Conservation (phyloP, 306 rosid species). For the Pterocarpus macrocarpus region DNA sequence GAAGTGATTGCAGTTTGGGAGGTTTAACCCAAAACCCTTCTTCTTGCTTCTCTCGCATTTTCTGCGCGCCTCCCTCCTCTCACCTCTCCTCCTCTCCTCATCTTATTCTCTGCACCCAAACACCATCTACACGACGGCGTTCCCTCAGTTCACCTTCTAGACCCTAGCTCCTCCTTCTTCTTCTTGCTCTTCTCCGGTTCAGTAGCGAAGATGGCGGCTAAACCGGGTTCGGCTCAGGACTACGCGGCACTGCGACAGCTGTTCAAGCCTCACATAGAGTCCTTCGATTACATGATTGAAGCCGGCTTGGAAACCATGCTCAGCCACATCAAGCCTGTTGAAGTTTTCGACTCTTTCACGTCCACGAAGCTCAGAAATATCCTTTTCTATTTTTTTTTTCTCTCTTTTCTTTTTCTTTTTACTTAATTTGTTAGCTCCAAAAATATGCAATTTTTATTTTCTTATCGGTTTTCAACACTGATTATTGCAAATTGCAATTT, state of each 20-base stretch:
- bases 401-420: neutral
- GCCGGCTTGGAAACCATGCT: slow-evolving; percentile 67
- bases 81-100: too few relatives aligned
- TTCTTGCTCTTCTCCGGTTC: too few relatives aligned
- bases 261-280: slow-evolving; percentile 80
- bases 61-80: too few relatives aligned
- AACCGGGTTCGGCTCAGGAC: slow-evolving; percentile 43
- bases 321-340: slow-evolving; percentile 59
- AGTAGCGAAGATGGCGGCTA: slow-evolving; percentile 49
- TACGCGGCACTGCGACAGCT: slow-evolving; percentile 63
- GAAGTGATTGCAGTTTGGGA: too few relatives aligned
- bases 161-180: too few relatives aligned
- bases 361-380: slow-evolving; percentile 72
- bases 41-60: too few relatives aligned
- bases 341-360: slow-evolving; percentile 57
- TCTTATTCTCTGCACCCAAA: too few relatives aligned
- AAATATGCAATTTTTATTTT: neutral
- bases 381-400: slow-evolving; percentile 53
- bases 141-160: too few relatives aligned
- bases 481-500: neutral
- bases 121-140: too few relatives aligned
- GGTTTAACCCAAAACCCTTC: too few relatives aligned
- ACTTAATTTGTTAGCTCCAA: neutral
- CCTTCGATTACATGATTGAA: slow-evolving; percentile 68
- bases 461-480: neutral